These are phyloP conservation scores for Alternaria arborescens DNA, from an alignment of 2,329 filamentous ascomycete genomes.

Conservation along the genomic window DNA sequence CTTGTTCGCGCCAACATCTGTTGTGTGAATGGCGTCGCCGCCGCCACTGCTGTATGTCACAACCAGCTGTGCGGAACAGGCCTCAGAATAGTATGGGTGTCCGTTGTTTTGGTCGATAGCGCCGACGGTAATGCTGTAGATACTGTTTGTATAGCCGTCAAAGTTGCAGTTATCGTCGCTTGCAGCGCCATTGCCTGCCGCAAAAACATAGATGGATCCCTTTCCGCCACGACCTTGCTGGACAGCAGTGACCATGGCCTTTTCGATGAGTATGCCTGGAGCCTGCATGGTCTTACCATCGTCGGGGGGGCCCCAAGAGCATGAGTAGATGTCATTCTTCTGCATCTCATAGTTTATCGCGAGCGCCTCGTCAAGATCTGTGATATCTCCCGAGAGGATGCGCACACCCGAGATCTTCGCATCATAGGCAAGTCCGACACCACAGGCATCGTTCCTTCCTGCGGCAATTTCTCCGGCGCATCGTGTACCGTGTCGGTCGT, in stretches of 20 bases:
- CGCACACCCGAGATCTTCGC: slow-evolving; percentile 89
- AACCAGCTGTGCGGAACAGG: slow-evolving; percentile 92
- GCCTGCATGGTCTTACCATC: slow-evolving; percentile 94
- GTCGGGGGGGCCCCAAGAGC: slow-evolving; percentile 97
- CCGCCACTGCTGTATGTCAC: slow-evolving; percentile 96
- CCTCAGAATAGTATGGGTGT: slow-evolving; percentile 97
- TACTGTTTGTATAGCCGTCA: slow-evolving; percentile 98
- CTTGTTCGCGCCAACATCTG: slow-evolving; percentile 83
- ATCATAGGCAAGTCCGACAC: slow-evolving; percentile 94
- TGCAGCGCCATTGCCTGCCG: slow-evolving; percentile 89
- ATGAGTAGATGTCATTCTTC: slow-evolving; percentile 96
- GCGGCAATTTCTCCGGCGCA: slow-evolving; percentile 95
- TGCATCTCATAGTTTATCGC: slow-evolving; percentile 93
- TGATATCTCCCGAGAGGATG: slow-evolving; percentile 89
- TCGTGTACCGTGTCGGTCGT: slow-evolving; percentile 90
- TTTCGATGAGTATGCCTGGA: slow-evolving; percentile 85
- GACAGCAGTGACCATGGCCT: slow-evolving; percentile 90
- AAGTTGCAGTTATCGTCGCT: slow-evolving; percentile 98
- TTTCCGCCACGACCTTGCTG: slow-evolving; percentile 84
- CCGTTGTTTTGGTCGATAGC: slow-evolving; percentile 85
- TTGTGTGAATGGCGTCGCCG: slow-evolving; percentile 91
- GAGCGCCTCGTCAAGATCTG: slow-evolving; percentile 88
- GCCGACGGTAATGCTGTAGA: slow-evolving; percentile 97
- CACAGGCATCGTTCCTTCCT: slow-evolving; percentile 90
- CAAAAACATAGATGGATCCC: slow-evolving; percentile 95